Evolutionary conservation across 345 rosid genomes (phyloP), one percentile per base, ranked within the genome.

Genomic region (Toxicodendron radicans): DNA sequence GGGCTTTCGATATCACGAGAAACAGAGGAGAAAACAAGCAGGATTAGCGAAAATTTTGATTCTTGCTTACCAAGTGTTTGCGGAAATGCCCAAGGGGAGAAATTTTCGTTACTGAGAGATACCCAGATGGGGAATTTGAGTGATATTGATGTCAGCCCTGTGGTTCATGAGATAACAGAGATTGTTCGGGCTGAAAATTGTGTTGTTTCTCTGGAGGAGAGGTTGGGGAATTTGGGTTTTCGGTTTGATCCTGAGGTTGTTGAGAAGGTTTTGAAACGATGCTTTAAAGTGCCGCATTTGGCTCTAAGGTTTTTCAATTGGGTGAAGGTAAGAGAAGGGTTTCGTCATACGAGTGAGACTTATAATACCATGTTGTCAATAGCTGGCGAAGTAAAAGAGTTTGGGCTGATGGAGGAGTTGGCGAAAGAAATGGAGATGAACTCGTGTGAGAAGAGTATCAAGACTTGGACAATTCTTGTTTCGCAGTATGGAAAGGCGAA

Each of bases 251-350:
- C 86, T 4, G 87, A 84, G 48, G 75, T 87, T 43, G 97, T 91
- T 14, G 98, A 88, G 49, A 91, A 83, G 56, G 98, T 94, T 16
- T 80, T 94, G 62, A 89, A 91, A 66, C 81, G 94, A 74, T 91
- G 96, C 84, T 89, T 85, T 46, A 87, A 90, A 80, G 90, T 87
- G 82, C 94, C 98, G 21, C 92, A 86, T 76, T 83, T 85, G 62
- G 97, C 94, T 75, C 71, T 82, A 35, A 83, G 91, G 78, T 90
- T 91, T 84, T 90, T 90, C 76, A 79, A 66, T 68, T 94, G 98
- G 95, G 91, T 88, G 76, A 85, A 81, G 76, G 64, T 72, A 23
- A 87, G 80, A 71, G 82, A 87, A 68, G 89, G 81, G 52, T 91
- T 79, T 77, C 61, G 74, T 78, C 88, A 78, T 57, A 82, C 83